Base-by-base conservation (phyloP, 2,329 filamentous ascomycete genomes). In the Aplosporella prunicola region DNA sequence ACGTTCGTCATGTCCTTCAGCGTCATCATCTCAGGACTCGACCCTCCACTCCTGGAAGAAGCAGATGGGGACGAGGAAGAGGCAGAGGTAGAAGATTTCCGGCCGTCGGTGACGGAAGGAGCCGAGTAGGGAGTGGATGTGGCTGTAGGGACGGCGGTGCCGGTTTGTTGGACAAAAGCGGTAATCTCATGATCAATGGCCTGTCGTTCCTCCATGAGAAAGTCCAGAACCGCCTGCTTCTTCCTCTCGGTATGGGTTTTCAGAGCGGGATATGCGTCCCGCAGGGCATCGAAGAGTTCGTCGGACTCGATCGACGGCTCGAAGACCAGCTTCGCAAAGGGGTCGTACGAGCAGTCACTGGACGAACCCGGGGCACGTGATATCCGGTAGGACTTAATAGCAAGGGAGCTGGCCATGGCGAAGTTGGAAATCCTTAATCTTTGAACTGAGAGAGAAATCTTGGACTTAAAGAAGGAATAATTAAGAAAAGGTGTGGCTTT, bases 1-100 rank as follows among this genome's bases (percentile, higher is more conserved):
- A 38, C 30, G 15, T 39, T 42, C 26, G 35, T 42, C 40, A 42
- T 42, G 16, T 42, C 35, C 35, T 42, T 39, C 11, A 41, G 32
- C n/a, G 39, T 32, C 22, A 38, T 16, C 15, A 29, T 33, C 23
- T 41, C 39, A 25, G 39, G 39, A 20, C 39, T 41, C 13, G 28
- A 32, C 6, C 29, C 34, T n/a, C 22, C 39, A 17, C 31, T 35
- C 7, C 24, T 23, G 29, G 22, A 15, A 9, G 28, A 36, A 4
- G 41, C 25, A 16, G 31, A 26, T 8, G 37, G n/a, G 8, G 36
- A 34, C 15, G 40, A 39, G 20, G 31, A 18, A 18, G 31, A 18
- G 8, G 37, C 28, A 14, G 34, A 40, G 15, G 38, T 23, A 6
- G 36, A 33, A 5, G 32, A n/a, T 16, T 39, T 39, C 13, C 36